Conservation (phyloP, 2,329 filamentous ascomycete species). For the Epichloe hybrida region DNA sequence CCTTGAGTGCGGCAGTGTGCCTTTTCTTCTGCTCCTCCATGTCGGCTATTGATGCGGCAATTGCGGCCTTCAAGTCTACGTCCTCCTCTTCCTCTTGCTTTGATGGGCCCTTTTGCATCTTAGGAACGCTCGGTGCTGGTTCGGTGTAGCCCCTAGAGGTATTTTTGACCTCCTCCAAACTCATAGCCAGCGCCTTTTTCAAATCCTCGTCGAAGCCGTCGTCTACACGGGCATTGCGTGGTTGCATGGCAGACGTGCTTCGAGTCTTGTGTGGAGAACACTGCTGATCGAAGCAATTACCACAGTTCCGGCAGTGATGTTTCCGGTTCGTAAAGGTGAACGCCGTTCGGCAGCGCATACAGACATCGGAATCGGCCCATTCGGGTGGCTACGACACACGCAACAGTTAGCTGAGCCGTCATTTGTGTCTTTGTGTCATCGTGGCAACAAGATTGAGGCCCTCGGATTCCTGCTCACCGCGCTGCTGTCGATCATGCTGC, state of each 20-base stretch:
- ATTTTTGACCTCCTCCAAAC: too few relatives aligned
- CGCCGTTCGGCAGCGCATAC: slow-evolving; percentile 88
- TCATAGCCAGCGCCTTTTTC: too few relatives aligned
- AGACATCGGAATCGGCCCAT: slow-evolving; percentile 96
- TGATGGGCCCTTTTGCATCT: too few relatives aligned
- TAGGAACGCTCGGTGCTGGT: too few relatives aligned
- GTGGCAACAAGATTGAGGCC: neutral
- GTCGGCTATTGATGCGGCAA: too few relatives aligned
- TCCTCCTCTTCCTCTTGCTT: too few relatives aligned
- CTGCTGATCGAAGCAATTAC: slow-evolving; percentile 91
- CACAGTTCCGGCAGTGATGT: slow-evolving; percentile 95
- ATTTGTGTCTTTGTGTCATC: neutral
- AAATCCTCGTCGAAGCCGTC: too few relatives aligned
- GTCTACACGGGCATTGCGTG: too few relatives aligned
- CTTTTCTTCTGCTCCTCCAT: too few relatives aligned
- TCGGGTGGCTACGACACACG: slow-evolving; percentile 59
- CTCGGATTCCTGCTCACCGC: slow-evolving; percentile 43
- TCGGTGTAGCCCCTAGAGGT: too few relatives aligned
- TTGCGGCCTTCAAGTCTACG: too few relatives aligned
- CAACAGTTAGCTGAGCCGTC: neutral
- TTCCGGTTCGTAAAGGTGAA: slow-evolving; percentile 98
- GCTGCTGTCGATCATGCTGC: slow-evolving; percentile 94
- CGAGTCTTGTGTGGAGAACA: slow-evolving; percentile 66
- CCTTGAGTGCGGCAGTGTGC: too few relatives aligned
- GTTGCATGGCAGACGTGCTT: slow-evolving; percentile 49